Evolutionary conservation across 129 eudicot genomes (phyloP), one percentile per base, ranked within the genome.

Genomic region (Deinandra increscens): DNA sequence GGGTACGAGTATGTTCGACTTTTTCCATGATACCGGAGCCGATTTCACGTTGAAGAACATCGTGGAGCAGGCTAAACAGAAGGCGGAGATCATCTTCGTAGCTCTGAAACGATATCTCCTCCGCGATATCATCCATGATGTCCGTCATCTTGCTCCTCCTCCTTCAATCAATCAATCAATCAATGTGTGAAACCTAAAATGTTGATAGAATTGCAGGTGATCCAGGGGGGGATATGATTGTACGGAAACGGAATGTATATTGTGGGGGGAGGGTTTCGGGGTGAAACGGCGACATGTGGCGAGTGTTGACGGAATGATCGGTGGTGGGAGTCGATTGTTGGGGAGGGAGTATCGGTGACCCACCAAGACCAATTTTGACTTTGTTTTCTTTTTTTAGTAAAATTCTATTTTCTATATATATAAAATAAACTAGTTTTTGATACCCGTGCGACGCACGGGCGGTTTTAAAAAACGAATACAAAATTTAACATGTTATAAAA

Each of bases 61-160:
- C 97, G 14, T 86, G 79, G 50, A 91, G 87, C 26, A 88, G 91
- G 75, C 81, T 91, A 2, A 83, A 85, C 4, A 91, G 90, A 9
- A 91, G 76, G 17, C 84, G 72, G 34, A 86, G 86, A 74, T 88
- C 94, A 59, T 91, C 96, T 10, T 88, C 96, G 62, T 83, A 91
- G 71, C 91, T 82, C 66, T 86, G 94, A 49, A 86, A 91, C 55
- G 94, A 88, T 26, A 91, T 91, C 42, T 88, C 96, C 79, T 88
- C 97, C 1, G 94, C 97, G 68, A 88, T 91, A 51, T 91, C 97
- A 76, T 91, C 97, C 48, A 86, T 88, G 4, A 81, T 84, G 77
- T 91, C 97, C 73, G 97, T 84, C 95, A 89, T 89, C 55, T 19
- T 69, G 48, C 26, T 53, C 20, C 15, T 34, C n/a, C n/a, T n/a